A percentile compares a stretch with the other conserved stretches of the same genome.
These are phyloP conservation scores for Nemania sp. DNA, from an alignment of 2,329 filamentous ascomycete genomes.

Conservation along the genomic window DNA sequence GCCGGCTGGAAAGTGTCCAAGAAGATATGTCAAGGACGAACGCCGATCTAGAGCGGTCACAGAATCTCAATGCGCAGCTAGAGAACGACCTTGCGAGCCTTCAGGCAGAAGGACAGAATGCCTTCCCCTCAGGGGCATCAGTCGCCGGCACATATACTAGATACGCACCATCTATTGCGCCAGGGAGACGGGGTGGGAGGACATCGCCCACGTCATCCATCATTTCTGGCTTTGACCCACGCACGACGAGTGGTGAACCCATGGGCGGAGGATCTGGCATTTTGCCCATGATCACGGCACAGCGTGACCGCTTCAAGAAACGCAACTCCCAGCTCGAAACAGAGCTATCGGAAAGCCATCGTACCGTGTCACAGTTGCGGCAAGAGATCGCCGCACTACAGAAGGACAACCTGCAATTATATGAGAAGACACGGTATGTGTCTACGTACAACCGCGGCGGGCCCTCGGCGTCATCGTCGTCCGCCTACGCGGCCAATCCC, in stretches of 20 bases:
- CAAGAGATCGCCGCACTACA: constrained; percentile 91
- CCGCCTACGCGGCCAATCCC: constrained; percentile 65
- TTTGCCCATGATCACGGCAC: constrained; percentile 95
- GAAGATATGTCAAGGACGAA: constrained; percentile 83
- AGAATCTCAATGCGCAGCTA: constrained; percentile 82
- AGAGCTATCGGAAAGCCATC: constrained; percentile 83
- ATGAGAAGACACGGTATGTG: constrained; percentile 96
- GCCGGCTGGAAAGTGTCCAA: constrained; percentile 76
- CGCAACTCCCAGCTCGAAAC: constrained; percentile 88
- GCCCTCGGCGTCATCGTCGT: constrained; percentile 65
- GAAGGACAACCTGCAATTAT: constrained; percentile 92
- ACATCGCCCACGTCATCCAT: constrained; percentile 95
- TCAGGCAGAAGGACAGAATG: constrained; percentile 81
- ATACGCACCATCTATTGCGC: constrained; percentile 66
- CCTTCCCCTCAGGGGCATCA: constrained; percentile 86
- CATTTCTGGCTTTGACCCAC: constrained; percentile 91
- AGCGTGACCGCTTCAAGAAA: constrained; percentile 97
- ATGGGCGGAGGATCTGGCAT: constrained; percentile 82
- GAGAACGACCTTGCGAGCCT: constrained; percentile 89
- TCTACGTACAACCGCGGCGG: constrained; percentile 84
- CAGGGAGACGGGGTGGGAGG: constrained; percentile 66
- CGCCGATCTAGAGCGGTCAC: constrained; percentile 81
- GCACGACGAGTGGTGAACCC: constrained; percentile 60
- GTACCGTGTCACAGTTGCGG: constrained; percentile 79
- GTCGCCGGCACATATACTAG: constrained; percentile 90